Evolutionary conservation across 345 rosid genomes (phyloP).

Genomic region (Pseudoturritis turrita): DNA sequence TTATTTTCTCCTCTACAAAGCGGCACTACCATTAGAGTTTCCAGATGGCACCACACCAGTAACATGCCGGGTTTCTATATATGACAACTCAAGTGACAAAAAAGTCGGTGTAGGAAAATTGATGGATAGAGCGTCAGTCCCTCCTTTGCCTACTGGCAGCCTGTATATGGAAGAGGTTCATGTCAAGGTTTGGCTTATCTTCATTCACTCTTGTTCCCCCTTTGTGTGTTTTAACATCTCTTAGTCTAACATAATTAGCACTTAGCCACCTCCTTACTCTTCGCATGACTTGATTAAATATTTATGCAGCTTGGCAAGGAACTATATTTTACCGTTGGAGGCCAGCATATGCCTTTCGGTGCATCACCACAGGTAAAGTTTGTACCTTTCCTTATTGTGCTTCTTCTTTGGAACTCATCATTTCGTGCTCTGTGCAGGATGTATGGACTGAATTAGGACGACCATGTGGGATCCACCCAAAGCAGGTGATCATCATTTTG

Average conservation of each 20-base stretch:
- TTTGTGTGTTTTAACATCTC: neutral
- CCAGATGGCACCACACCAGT: conserved; percentile 99
- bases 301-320: conserved; percentile 74
- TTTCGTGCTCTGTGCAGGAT: conserved; percentile 51
- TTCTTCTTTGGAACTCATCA: conserved; percentile 12
- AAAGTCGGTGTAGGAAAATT: conserved; percentile 84
- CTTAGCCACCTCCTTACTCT: conserved; percentile 9
- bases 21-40: conserved; percentile 91
- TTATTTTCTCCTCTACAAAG: conserved; percentile 35
- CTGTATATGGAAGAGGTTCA: conserved; percentile 94
- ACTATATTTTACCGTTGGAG: conserved; percentile 72
- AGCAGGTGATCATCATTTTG: conserved; percentile 94
- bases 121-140: conserved; percentile 83
- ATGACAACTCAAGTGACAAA: conserved; percentile 73
- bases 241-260: neutral
- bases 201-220: neutral
- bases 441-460: conserved; percentile 97
- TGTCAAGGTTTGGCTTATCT: conserved; percentile 59
- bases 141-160: conserved; percentile 71
- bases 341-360: conserved; percentile 89
- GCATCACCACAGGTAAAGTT: conserved; percentile 91
- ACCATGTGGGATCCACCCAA: conserved; percentile 96
- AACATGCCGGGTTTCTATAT: conserved; percentile 88
- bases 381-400: conserved; percentile 1
- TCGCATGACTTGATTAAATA: neutral